Evolutionary conservation across 495 filamentous ascomycete genomes (phyloP), one percentile per base, ranked within the genome.

Genomic region (Annulohypoxylon bovei): DNA sequence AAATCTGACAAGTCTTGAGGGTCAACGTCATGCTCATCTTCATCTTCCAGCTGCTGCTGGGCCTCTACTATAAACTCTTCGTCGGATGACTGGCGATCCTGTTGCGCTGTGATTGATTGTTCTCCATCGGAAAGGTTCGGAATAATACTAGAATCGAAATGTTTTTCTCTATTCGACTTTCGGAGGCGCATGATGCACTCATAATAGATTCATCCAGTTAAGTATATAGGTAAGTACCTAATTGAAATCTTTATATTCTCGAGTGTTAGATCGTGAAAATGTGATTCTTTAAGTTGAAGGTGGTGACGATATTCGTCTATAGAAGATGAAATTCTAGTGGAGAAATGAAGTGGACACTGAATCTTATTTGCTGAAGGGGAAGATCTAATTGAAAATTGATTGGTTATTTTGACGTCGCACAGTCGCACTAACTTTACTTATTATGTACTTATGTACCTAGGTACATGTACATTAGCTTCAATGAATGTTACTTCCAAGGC

Each of bases 141-240:
- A 47, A 46, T 8, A 8, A 59, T 25, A 27, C 7, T 18, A 12
- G 63, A 20, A 11, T 52, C 27, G 25, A 70, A 70, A 2, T 32
- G 70, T 44, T 72, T 77, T 25, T 52, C 44, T 32, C 62, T 58
- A 30, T 77, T 73, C 54, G 72, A 73, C 55, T 73, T 60, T 57
- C 73, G 67, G 61, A 73, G 75, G 33, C 57, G 60, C 75, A 77
- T 77, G 14, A 23, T 70, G 54, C 16, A 63, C 11, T 47, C 40
- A 25, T 23, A 49, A 49, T 49, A 27, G 20, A 9, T 27, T 4
- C 25, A 49, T 50, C 46, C 9, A 12, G 16, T 25, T 27, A 28
- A 7, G 22, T 11, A 27, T 27, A n/a, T 11, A 2, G 18, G 6
- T 49, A 49, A 5, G 23, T 27, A 8, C 3, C 25, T n/a, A 6